A percentile compares a stretch with the other conserved stretches of the same genome.
Conservation (phyloP, 139 green algal species). For the Coelastrella sp. region DNA sequence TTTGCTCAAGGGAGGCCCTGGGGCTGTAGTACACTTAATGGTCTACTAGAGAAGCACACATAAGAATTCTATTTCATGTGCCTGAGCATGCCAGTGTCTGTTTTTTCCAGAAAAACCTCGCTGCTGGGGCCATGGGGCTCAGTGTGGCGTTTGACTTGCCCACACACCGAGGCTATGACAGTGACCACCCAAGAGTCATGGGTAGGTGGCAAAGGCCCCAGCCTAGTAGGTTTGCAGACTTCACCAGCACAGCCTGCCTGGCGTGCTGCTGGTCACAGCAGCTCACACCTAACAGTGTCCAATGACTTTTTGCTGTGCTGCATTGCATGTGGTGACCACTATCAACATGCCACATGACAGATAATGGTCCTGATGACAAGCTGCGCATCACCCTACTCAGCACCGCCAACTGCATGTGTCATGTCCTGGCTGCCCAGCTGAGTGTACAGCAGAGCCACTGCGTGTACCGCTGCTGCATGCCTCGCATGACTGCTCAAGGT, state of each 20-base stretch:
- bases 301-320: too few species aligned
- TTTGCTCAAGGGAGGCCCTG: too few species aligned
- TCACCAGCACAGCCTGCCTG: too few species aligned
- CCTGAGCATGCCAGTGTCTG: background rate
- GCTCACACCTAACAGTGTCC: too few species aligned
- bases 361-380: too few species aligned
- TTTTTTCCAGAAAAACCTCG: constrained; percentile 56
- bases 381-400: too few species aligned
- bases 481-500: background rate
- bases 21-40: background rate
- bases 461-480: background rate
- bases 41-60: background rate
- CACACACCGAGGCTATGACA: constrained; percentile 81
- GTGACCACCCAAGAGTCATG: constrained; percentile 72
- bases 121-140: constrained; percentile 75
- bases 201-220: background rate
- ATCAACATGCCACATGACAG: too few species aligned
- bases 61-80: too few species aligned
- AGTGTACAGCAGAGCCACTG: background rate
- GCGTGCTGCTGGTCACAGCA: too few species aligned
- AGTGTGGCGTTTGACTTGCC: constrained; percentile 81
- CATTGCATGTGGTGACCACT: too few species aligned
- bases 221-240: too few species aligned
- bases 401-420: too few species aligned
- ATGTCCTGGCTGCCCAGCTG: background rate